A percentile compares a stretch with the other conserved stretches of the same genome.
phyloP scores from a whole-genome alignment of 2,329 filamentous ascomycete species.

The Thermoascus crustaceus region DNA sequence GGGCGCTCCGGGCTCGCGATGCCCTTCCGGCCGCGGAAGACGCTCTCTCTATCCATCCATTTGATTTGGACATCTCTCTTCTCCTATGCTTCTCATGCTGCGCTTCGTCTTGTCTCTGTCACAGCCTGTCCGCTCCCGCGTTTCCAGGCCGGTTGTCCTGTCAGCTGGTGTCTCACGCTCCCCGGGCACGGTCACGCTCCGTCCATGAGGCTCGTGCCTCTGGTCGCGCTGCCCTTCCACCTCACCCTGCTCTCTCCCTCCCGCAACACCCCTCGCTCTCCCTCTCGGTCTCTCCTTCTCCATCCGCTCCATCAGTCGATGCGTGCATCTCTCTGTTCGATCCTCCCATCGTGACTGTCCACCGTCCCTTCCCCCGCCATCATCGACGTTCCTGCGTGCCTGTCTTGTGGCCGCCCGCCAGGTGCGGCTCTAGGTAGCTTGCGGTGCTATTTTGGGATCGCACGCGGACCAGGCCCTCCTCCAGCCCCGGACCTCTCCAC shows the following conservation, averaged over 20 bases:
- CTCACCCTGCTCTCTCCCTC: neutral
- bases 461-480: no score
- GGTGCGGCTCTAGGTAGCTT: conserved; percentile 13
- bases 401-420: conserved; percentile 11
- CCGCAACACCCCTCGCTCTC: neutral
- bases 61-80: neutral
- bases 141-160: no score
- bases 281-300: neutral
- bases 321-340: conserved; percentile 3
- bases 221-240: neutral
- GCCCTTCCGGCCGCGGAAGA: neutral
- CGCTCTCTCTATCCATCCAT: neutral
- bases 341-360: conserved; percentile 4
- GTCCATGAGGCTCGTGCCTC: neutral
- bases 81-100: no score
- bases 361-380: conserved; percentile 4
- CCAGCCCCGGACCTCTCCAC: conserved; percentile 3
- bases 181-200: neutral
- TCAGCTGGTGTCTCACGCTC: no score
- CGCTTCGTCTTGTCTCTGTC: no score
- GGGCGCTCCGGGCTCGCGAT: neutral
- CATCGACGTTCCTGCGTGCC: conserved; percentile 5
- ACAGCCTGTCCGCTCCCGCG: no score
- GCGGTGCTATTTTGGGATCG: conserved; percentile 23
- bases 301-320: conserved; percentile 4